Conservation (phyloP, 495 filamentous ascomycete genomes). For the Annulohypoxylon maeteangense region DNA sequence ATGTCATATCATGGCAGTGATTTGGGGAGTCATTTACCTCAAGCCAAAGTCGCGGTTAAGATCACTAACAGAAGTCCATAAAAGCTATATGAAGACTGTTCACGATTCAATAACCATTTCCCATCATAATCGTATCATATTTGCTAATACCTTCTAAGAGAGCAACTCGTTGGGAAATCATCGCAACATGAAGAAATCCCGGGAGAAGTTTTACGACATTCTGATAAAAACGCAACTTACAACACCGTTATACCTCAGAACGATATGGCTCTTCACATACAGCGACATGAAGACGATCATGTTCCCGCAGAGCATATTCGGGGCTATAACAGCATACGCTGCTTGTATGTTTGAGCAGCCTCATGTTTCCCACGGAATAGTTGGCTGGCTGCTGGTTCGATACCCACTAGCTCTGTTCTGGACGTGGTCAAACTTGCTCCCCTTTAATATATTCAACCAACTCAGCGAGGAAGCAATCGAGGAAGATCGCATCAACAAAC, state of each 20-base stretch:
- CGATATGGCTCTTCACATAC: constrained; percentile 16
- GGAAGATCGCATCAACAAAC: constrained; percentile 68
- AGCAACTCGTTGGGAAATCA: not conserved
- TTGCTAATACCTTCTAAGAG: not conserved
- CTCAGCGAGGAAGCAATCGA: constrained; percentile 52
- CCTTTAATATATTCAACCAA: constrained; percentile 61
- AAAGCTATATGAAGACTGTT: not conserved
- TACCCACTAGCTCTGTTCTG: constrained; percentile 16
- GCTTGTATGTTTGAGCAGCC: constrained; percentile 6
- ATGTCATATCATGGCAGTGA: not conserved
- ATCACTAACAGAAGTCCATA: not conserved
- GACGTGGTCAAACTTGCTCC: constrained; percentile 52
- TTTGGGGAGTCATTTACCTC: not conserved
- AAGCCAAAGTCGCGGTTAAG: not conserved
- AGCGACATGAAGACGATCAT: constrained; percentile 18
- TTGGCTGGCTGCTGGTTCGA: constrained; percentile 1
- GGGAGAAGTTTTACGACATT: not conserved
- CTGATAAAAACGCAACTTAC: not conserved
- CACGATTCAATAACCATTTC: not conserved
- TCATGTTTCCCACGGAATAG: not conserved
- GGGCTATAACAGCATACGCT: constrained; percentile 1
- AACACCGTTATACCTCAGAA: not conserved
- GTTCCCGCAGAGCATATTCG: constrained; percentile 11
- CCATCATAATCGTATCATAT: not conserved
- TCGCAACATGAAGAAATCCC: not conserved